Conservation (phyloP, 768 basidiomycete species). For the Agrocybe pediades region DNA sequence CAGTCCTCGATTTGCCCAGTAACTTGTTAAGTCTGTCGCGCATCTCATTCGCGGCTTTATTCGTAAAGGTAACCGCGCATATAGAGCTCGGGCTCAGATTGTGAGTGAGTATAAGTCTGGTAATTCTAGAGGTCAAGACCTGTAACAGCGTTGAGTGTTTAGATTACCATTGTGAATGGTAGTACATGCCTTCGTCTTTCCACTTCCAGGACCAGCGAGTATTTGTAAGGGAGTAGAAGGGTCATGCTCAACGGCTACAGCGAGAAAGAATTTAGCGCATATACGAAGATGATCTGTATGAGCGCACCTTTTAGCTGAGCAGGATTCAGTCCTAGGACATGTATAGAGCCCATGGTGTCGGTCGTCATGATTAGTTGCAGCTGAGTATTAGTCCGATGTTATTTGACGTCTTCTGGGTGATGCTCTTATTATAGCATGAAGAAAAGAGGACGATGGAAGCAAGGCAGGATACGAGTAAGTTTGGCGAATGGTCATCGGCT, state of each 20-base stretch:
- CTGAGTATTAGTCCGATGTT: too few relatives aligned
- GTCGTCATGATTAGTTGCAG: neutral
- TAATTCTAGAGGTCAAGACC: slow-evolving; percentile 71
- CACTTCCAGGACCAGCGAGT: slow-evolving; percentile 77
- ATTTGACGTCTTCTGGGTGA: too few relatives aligned
- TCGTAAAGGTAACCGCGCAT: slow-evolving; percentile 86
- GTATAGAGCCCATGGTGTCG: neutral
- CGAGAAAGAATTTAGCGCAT: neutral
- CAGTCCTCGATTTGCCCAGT: slow-evolving; percentile 60
- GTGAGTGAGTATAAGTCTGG: slow-evolving; percentile 60
- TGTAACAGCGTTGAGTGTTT: slow-evolving; percentile 20
- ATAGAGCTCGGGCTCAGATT: slow-evolving; percentile 55
- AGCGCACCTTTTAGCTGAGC: slow-evolving; percentile 16
- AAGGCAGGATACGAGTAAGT: too few relatives aligned
- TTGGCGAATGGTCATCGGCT: too few relatives aligned
- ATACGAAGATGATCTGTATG: neutral
- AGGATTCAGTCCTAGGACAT: slow-evolving; percentile 8
- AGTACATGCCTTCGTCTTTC: slow-evolving; percentile 58
- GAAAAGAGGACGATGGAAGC: too few relatives aligned
- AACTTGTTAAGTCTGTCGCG: slow-evolving; percentile 64
- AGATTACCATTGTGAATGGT: neutral
- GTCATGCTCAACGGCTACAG: slow-evolving; percentile 64
- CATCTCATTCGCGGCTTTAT: slow-evolving; percentile 92
- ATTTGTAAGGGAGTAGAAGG: slow-evolving; percentile 73
- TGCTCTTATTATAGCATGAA: too few relatives aligned